These are phyloP conservation scores for Vicia faba DNA, from an alignment of 306 rosid genomes.

Conservation along the genomic window DNA sequence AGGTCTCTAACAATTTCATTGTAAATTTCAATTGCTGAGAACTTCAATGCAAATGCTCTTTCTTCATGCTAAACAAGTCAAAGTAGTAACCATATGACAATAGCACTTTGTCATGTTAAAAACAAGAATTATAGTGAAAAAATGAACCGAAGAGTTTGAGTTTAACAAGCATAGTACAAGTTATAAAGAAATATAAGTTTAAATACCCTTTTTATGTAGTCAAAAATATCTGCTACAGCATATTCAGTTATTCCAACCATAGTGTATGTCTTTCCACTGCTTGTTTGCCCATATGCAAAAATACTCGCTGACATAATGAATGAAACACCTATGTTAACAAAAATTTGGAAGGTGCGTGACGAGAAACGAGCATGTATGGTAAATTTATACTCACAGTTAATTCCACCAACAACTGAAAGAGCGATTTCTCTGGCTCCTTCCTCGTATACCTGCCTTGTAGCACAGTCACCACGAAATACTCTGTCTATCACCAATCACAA, in stretches of 20 bases:
- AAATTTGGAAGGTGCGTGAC: conserved; percentile 25
- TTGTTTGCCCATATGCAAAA: conserved; percentile 98
- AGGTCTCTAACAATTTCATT: conserved; percentile 98
- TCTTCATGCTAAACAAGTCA: conserved; percentile 79
- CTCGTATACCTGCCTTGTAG: conserved; percentile 85
- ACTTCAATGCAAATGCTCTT: conserved; percentile 86
- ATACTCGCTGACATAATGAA: conserved; percentile 73
- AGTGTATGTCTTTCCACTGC: conserved; percentile 99
- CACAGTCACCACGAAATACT: conserved; percentile 86
- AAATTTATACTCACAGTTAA: conserved; percentile 76
- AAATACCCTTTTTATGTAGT: conserved; percentile 75
- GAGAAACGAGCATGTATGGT: conserved; percentile 37
- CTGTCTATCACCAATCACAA: conserved; percentile 61
- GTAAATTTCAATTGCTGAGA: conserved; percentile 97
- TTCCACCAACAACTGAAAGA: conserved; percentile 88
- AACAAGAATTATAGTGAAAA: conserved; percentile 27
- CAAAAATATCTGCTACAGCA: conserved; percentile 90
- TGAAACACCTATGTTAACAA: conserved; percentile 33
- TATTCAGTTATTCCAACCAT: conserved; percentile 93
- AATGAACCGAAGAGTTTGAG: conserved; percentile 1
- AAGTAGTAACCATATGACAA: conserved; percentile 35
- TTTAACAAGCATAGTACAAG: conserved; percentile 14
- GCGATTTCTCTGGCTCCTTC: conserved; percentile 89
- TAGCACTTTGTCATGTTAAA: conserved; percentile 24
- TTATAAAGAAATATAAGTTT: conserved; percentile 3